Conservation (phyloP, 305 asterid genomes). For the Ruellia speciosa region DNA sequence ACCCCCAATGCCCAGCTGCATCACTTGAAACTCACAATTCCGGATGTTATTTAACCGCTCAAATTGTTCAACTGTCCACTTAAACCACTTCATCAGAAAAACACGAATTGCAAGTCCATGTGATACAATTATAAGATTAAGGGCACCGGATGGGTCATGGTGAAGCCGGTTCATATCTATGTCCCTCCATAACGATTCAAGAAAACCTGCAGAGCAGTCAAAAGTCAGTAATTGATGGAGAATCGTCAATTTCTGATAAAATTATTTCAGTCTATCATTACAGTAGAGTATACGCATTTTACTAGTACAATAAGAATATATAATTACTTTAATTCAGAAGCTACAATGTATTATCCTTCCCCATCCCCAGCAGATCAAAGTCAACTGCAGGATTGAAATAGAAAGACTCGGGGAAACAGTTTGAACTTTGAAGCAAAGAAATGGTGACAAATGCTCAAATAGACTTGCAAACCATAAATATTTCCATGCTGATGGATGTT, state of each 20-base stretch:
- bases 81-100: constrained; percentile 80
- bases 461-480: no score
- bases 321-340: no score
- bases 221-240: neutral
- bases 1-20: constrained; percentile 64
- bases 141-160: constrained; percentile 30
- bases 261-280: no score
- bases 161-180: constrained; percentile 54
- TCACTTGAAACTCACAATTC: constrained; percentile 54
- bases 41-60: constrained; percentile 54
- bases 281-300: no score
- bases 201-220: constrained; percentile 41
- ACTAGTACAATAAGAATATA: no score
- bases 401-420: no score
- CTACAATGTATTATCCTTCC: no score
- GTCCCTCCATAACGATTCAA: constrained; percentile 83
- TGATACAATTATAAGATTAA: constrained; percentile 53
- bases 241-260: neutral
- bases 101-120: constrained; percentile 67
- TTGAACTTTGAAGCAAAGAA: no score
- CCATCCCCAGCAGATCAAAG: no score
- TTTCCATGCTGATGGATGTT: no score
- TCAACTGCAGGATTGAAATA: no score
- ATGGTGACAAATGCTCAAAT: no score
- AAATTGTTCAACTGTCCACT: constrained; percentile 78